Evolutionary conservation across 2,329 filamentous ascomycete genomes (phyloP).

Genomic region (Massarina eburnea): DNA sequence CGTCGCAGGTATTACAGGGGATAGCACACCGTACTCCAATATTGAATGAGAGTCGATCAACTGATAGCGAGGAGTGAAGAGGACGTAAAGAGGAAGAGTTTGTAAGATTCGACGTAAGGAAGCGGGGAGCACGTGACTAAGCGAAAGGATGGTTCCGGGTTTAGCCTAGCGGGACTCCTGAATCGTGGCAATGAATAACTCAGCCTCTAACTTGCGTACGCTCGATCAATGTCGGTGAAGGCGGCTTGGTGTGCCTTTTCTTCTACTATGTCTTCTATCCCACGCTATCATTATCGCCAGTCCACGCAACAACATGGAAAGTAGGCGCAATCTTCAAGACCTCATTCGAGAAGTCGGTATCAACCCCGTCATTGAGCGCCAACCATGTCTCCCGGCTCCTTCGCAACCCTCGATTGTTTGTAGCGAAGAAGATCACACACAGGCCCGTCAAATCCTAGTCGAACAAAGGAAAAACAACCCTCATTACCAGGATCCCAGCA

Average conservation of each 20-base stretch:
- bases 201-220: background rate
- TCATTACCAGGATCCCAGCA: conserved; percentile 30
- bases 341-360: conserved; percentile 34
- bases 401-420: conserved; percentile 29
- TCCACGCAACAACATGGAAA: conserved; percentile 26
- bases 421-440: conserved; percentile 35
- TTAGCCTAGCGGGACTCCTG: background rate
- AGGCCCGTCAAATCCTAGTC: conserved; percentile 34
- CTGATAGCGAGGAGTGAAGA: no score
- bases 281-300: background rate
- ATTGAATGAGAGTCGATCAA: no score
- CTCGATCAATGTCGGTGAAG: background rate
- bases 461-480: conserved; percentile 32
- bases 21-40: no score
- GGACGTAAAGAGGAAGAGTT: no score
- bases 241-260: background rate
- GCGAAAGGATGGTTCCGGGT: background rate
- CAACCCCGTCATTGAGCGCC: conserved; percentile 23
- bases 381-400: conserved; percentile 37
- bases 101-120: no score
- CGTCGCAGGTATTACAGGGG: background rate
- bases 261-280: background rate
- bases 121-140: no score
- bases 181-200: background rate
- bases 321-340: conserved; percentile 29